Evolutionary conservation across 2,329 filamentous ascomycete genomes (phyloP).

Genomic region (Mollisia scopiformis): DNA sequence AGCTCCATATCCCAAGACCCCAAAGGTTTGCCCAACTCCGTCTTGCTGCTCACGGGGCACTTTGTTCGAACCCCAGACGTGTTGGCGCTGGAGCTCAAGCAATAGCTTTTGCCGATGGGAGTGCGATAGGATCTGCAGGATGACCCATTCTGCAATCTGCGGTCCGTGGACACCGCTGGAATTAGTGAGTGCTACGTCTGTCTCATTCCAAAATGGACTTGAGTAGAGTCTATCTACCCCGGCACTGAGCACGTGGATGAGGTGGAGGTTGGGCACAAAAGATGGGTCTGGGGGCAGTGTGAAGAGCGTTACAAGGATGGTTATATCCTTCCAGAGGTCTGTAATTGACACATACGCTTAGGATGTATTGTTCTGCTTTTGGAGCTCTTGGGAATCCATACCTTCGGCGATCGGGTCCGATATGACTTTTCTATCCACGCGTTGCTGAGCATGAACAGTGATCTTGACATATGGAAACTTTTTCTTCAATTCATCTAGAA

Average conservation of each 20-base stretch:
- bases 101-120: slow-evolving; percentile 52
- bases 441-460: slow-evolving; percentile 8
- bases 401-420: slow-evolving; percentile 6
- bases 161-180: slow-evolving; percentile 42
- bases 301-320: slow-evolving; percentile 29
- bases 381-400: slow-evolving; percentile 8
- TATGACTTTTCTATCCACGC: slow-evolving; percentile 10
- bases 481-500: slow-evolving; percentile 8
- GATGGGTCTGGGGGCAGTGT: slow-evolving; percentile 24
- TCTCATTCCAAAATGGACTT: slow-evolving; percentile 28
- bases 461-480: slow-evolving; percentile 10
- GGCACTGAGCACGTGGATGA: slow-evolving; percentile 17
- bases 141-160: slow-evolving; percentile 65
- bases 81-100: slow-evolving; percentile 57
- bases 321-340: slow-evolving; percentile 22
- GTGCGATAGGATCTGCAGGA: slow-evolving; percentile 59
- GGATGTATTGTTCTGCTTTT: slow-evolving; percentile 3
- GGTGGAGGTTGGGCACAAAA: slow-evolving; percentile 23
- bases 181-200: slow-evolving; percentile 30
- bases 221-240: slow-evolving; percentile 29
- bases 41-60: slow-evolving; percentile 47
- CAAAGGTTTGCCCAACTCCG: slow-evolving; percentile 57
- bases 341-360: slow-evolving; percentile 4
- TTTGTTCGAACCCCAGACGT: slow-evolving; percentile 47
- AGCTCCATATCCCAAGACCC: slow-evolving; percentile 55